Base-by-base conservation (phyloP, 768 basidiomycete genomes). In the Tricholoma saponaceum region DNA sequence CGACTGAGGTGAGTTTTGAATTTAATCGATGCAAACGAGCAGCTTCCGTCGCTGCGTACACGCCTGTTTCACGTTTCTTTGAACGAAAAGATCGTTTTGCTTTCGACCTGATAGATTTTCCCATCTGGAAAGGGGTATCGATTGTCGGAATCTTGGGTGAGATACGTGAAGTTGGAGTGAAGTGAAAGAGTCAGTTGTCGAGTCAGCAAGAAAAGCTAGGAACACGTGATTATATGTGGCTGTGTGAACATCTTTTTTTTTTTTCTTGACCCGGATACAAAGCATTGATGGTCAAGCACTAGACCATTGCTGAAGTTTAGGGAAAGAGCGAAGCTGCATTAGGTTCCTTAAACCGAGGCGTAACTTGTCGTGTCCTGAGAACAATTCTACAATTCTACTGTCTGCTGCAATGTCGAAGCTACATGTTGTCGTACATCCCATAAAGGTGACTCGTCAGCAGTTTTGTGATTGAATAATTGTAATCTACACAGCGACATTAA, bases 61-160 rank as follows among this genome's bases (percentile, higher is more conserved):
- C 80, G 54, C 90, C 86, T 44, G 73, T 70, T 66, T 86, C 81
- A 58, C 91, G 84, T 71, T 93, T 93, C 64, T 88, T 86, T 13
- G 85, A 77, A 62, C 91, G 87, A 71, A 83, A 90, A 13, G 81
- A 73, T 28, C 92, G 87, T 68, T 93, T 94, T 50, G 82, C 79
- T 74, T 94, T 94, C 6, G 90, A 90, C 66, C 92, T 78, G 39
- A 83, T 79, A 44, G 90, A 92, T 78, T 94, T 94, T 43, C 88
- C 91, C 91, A 94, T 92, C 26, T 56, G 49, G 55, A 28, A 28
- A 50, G 37, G 22, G 33, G 50, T 55, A 16, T 56, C 20, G 47
- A 32, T 28, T 23, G 20, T 35, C 13, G 49, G 25, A 28, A 41
- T 23, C 55, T 57, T 57, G 64, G 64, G 60, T 67, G 57, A 59